These are phyloP conservation scores for Chlamydomonas sphaeroides DNA, from an alignment of 139 green algal genomes.

Conservation along the genomic window DNA sequence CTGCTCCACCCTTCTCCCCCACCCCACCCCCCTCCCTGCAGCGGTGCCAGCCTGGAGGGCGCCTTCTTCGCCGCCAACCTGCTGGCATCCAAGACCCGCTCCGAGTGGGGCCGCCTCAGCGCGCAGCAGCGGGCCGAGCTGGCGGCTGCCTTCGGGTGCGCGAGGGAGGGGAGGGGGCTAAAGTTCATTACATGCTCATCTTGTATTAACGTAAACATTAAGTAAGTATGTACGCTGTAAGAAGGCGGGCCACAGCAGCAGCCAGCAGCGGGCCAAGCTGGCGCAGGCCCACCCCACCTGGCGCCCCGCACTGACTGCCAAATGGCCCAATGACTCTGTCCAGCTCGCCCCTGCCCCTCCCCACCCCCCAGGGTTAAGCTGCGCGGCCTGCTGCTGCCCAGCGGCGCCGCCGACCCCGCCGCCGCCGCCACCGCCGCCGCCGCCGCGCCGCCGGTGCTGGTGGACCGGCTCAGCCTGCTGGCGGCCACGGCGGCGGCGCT, in stretches of 20 bases:
- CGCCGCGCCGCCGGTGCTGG: not conserved
- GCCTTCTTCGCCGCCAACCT: constrained; percentile 72
- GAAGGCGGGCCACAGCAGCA: too few relatives aligned
- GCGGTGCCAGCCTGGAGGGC: constrained; percentile 41
- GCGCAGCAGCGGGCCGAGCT: constrained; percentile 39
- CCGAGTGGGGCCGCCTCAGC: constrained; percentile 61
- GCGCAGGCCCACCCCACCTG: too few relatives aligned
- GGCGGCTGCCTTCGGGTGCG: not conserved
- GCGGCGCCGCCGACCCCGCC: not conserved
- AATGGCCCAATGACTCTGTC: too few relatives aligned
- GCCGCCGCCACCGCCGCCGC: not conserved
- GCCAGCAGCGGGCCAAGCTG: too few relatives aligned
- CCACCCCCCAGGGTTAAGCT: not conserved
- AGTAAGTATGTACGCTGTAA: too few relatives aligned
- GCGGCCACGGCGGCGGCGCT: not conserved
- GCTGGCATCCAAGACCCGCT: constrained; percentile 65
- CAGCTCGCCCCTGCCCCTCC: too few relatives aligned
- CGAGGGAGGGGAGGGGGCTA: too few relatives aligned
- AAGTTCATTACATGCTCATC: too few relatives aligned
- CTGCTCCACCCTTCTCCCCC: too few relatives aligned
- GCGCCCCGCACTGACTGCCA: too few relatives aligned
- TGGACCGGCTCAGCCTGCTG: constrained; percentile 17
- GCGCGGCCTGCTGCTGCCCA: not conserved
- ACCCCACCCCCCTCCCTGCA: too few relatives aligned
- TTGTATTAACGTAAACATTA: too few relatives aligned